Evolutionary conservation across 345 rosid genomes (phyloP).

Genomic region (Anacardium occidentale): DNA sequence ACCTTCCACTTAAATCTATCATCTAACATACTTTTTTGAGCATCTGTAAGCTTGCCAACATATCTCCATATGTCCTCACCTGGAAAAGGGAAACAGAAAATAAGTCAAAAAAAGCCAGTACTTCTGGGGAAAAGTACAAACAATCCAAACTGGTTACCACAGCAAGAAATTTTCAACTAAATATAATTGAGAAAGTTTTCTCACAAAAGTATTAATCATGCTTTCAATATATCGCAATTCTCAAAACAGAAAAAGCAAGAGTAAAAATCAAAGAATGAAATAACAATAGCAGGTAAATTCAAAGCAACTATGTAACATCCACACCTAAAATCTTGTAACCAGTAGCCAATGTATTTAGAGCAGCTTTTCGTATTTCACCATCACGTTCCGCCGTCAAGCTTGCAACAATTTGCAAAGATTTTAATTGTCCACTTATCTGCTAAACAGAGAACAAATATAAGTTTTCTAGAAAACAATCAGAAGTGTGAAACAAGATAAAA

Average conservation of each 20-base stretch:
- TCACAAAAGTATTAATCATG: neutral
- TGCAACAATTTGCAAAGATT: conserved; percentile 90
- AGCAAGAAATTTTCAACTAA: too few relatives aligned
- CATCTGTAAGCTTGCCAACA: conserved; percentile 97
- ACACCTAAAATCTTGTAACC: conserved; percentile 94
- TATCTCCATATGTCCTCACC: conserved; percentile 99
- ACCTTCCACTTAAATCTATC: conserved; percentile 99
- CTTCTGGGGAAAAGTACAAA: neutral
- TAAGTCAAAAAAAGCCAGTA: conserved; percentile 8
- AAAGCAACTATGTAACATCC: conserved; percentile 19
- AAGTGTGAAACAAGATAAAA: too few relatives aligned
- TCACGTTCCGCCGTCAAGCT: conserved; percentile 97
- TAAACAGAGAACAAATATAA: neutral
- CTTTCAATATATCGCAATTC: too few relatives aligned
- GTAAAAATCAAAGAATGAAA: neutral
- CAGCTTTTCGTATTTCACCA: conserved; percentile 97
- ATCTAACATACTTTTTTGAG: conserved; percentile 97
- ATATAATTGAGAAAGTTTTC: neutral
- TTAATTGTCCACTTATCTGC: conserved; percentile 89
- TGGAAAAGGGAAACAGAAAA: conserved; percentile 23
- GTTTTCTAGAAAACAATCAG: too few relatives aligned
- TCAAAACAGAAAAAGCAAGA: neutral
- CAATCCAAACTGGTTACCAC: too few relatives aligned
- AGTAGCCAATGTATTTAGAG: conserved; percentile 86
- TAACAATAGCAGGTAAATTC: neutral